Conservation (phyloP, 805 yeast species). For the Ogataea angusta region DNA sequence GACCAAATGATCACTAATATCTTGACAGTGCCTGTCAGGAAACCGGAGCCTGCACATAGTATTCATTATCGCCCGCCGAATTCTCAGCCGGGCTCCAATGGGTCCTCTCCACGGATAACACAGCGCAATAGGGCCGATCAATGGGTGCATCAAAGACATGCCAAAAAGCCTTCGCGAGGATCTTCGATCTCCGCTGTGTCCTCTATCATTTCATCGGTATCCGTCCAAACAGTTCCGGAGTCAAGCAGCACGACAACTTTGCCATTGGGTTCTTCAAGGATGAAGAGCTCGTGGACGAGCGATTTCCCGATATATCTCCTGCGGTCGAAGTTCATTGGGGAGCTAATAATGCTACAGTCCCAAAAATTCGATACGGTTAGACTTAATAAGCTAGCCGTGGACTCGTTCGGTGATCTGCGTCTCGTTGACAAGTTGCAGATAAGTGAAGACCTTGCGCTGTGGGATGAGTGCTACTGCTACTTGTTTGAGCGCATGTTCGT, state of each 20-base stretch:
- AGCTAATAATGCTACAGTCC: constrained; percentile 19
- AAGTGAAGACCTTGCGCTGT: constrained; percentile 6
- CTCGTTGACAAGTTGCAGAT: constrained; percentile 28
- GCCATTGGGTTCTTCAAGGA: background rate
- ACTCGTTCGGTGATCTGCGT: constrained; percentile 30
- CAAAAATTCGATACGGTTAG: constrained; percentile 7
- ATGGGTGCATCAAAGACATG: constrained; percentile 15
- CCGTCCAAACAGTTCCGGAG: constrained; percentile 16
- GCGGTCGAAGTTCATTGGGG: constrained; percentile 23
- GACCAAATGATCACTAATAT: constrained; percentile 22
- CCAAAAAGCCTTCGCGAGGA: constrained; percentile 33
- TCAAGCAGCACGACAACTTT: constrained; percentile 2
- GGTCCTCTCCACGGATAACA: constrained; percentile 2
- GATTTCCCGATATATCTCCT: constrained; percentile 16
- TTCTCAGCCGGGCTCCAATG: constrained; percentile 5
- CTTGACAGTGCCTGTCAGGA: constrained; percentile 10
- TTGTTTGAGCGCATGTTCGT: constrained; percentile 28
- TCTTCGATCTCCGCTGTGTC: constrained; percentile 34
- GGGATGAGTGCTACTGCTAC: constrained; percentile 25
- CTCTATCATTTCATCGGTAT: constrained; percentile 33
- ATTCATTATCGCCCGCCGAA: constrained; percentile 4
- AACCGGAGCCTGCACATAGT: constrained; percentile 8
- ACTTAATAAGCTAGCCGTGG: constrained; percentile 16
- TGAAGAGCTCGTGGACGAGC: constrained; percentile 14
- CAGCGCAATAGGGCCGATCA: constrained; percentile 2